A percentile compares a stretch with the other conserved stretches of the same genome.
Conservation (phyloP, 768 basidiomycete species). For the Leccinum uliginosum region DNA sequence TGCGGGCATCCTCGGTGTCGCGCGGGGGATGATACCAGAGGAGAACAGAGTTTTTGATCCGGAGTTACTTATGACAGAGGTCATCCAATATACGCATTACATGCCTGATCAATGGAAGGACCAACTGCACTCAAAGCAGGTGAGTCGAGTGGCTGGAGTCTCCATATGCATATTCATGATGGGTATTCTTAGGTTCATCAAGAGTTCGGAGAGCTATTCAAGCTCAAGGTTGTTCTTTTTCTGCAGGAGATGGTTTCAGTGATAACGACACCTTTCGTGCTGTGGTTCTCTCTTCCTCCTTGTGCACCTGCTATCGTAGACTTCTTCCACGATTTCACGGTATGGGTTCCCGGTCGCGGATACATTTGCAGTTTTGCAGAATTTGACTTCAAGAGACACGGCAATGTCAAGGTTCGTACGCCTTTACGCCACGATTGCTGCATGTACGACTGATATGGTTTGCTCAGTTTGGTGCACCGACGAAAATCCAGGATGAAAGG, state of each 20-base stretch:
- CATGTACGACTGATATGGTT: background rate
- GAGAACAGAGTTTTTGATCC: slow-evolving; percentile 94
- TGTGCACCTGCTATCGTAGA: slow-evolving; percentile 92
- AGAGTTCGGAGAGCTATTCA: slow-evolving; percentile 88
- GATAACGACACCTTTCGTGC: slow-evolving; percentile 87
- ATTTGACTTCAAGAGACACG: slow-evolving; percentile 94
- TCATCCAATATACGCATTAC: slow-evolving; percentile 92
- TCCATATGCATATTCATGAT: background rate
- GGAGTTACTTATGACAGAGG: slow-evolving; percentile 86
- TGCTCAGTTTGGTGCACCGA: slow-evolving; percentile 79
- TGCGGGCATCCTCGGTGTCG: slow-evolving; percentile 81
- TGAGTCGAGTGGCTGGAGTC: slow-evolving; percentile 24
- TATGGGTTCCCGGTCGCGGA: slow-evolving; percentile 94
- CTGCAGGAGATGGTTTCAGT: slow-evolving; percentile 87
- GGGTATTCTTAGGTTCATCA: slow-evolving; percentile 63
- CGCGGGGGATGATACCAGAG: slow-evolving; percentile 93
- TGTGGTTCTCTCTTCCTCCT: slow-evolving; percentile 87
- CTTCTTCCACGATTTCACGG: slow-evolving; percentile 97
- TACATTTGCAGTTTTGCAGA: slow-evolving; percentile 98
- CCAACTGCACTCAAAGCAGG: slow-evolving; percentile 84
- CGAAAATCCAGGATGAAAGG: slow-evolving; percentile 59
- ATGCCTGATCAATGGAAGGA: slow-evolving; percentile 93
- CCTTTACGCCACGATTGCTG: background rate
- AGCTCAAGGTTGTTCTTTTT: slow-evolving; percentile 89
- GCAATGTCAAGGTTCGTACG: slow-evolving; percentile 73